Evolutionary conservation across 345 rosid species (phyloP), one percentile per base, ranked within the genome.

Genomic region (Dovyalis caffra): DNA sequence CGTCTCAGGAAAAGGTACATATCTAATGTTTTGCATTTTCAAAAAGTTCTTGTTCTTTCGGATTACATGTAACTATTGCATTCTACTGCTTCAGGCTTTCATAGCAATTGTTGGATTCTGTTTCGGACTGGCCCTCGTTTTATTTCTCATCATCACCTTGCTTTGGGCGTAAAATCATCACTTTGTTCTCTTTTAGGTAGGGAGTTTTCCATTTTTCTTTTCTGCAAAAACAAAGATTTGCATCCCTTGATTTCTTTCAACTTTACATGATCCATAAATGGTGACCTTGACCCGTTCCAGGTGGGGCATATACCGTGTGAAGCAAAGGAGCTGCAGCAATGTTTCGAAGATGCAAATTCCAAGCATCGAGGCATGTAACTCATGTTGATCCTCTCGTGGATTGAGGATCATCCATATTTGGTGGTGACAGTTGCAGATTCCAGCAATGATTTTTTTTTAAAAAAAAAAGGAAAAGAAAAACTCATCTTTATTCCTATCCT

Each of bases 1-100:
- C 87, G 78, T 82, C 89, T 76, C 91, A 87, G 79, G 95, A 89
- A 56, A 90, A 94, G 94, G 98, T 89, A 43, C 49, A 43, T 43
- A 78, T 74, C 72, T 38, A 62, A 69, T 66, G 38, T 7, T 68
- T 64, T 3, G 7, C 23, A 43, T 72, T 12, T 18, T 77, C 33
- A 6, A 33, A 64, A 23, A 66, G 14, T 34, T 49, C 62, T 7
- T 38, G 33, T 29, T 62, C 60, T 28, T 72, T 64, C 56, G n/a
- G 31, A 68, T 64, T 47, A 26, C 64, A 5, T 72, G 26, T 4
- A 8, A 67, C 70, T 40, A n/a, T 68, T 57, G 63, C 15, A 31
- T 64, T 73, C 49, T 28, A 61, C 61, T 33, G 26, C 78, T 76
- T 25, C 89, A 92, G 98, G 97, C 97, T 68, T 88, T 85, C 80